A percentile compares a stretch with the other conserved stretches of the same genome.
phyloP scores from a whole-genome alignment of 2,329 filamentous ascomycete species.

The Cephalotrichum gorgonifer region DNA sequence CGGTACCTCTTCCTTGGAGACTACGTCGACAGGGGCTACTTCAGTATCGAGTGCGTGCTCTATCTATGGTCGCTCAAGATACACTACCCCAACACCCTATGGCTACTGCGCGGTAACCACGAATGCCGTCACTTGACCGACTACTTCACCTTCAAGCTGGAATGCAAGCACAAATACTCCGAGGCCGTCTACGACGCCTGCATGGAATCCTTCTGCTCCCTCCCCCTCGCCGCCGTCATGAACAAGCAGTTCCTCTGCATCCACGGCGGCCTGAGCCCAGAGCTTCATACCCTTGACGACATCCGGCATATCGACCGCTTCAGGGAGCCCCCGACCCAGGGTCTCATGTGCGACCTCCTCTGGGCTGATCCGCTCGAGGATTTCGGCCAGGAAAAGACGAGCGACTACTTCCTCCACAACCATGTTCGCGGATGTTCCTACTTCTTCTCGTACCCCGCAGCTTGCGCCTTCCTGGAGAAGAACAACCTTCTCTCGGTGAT shows the following conservation, averaged over 20 bases:
- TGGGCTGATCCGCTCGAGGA: constrained; percentile 98
- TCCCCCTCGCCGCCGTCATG: constrained; percentile 94
- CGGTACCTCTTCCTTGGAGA: constrained; percentile 95
- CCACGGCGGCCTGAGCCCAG: constrained; percentile 89
- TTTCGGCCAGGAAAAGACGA: constrained; percentile 97
- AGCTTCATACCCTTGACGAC: constrained; percentile 92
- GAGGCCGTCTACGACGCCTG: constrained; percentile 94
- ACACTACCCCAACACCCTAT: constrained; percentile 95
- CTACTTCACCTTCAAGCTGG: constrained; percentile 99
- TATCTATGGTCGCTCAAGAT: constrained; percentile 99
- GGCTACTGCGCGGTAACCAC: constrained; percentile 95
- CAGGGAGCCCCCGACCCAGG: constrained; percentile 92
- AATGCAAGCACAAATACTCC: constrained; percentile 99
- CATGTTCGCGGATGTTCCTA: constrained; percentile 97
- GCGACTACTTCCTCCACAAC: constrained; percentile 96
- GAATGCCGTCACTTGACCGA: constrained; percentile 98
- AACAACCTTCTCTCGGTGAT: constrained; percentile 97
- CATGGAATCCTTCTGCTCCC: constrained; percentile 93
- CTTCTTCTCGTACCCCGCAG: constrained; percentile 97
- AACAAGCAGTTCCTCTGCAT: constrained; percentile 99
- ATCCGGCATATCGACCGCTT: constrained; percentile 94
- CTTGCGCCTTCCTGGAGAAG: constrained; percentile 96
- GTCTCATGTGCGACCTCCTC: constrained; percentile 97
- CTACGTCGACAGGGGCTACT: constrained; percentile 97
- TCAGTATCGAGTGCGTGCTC: constrained; percentile 97